Evolutionary conservation across 169 alveolate genomes (phyloP), one percentile per base, ranked within the genome.

Genomic region (Theileria equi): DNA sequence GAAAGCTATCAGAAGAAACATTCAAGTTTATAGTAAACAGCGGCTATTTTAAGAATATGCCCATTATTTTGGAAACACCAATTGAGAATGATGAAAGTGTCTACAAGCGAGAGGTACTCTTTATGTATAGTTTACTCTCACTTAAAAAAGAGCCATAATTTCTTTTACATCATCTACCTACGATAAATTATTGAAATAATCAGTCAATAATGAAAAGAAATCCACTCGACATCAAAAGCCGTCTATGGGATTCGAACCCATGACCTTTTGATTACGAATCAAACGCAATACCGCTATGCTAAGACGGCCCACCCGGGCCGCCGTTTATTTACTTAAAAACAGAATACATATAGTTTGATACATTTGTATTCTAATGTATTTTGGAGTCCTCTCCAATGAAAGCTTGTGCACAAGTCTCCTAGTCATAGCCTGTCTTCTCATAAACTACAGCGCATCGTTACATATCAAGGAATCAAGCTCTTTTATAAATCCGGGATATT

Each of bases 1-100:
- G 96, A 31, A 89, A 84, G 59, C 74, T 92, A 16, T 89, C 95
- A 13, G 34, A 84, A 58, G 94, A 89, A 21, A 86, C 94, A n/a
- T 92, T 92, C 83, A 71, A 71, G 71, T 92, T 89, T 41, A 76
- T 92, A 17, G 89, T 89, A 86, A 85, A 87, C 29, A 84, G 90
- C 58, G 82, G 80, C 1, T 78, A 83, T 44, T 92, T 92, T 79
- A 88, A 82, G 57, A 80, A 92, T 35, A 92, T 92, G 47, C 96
- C 96, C 13, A 76, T 92, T 13, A 68, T 92, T 17, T 84, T 92
- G 13, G 96, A 92, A 68, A 92, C 96, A 10, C 96, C 96, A 0
- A 94, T 88, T 38, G 80, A 87, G 36, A 88, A 88, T 38, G 95
- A 89, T 48, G 91, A 82, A 38, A 72, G 78, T 0, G 76, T 89